Evolutionary conservation across 495 filamentous ascomycete genomes (phyloP).

Genomic region (Aspergillus campestris): DNA sequence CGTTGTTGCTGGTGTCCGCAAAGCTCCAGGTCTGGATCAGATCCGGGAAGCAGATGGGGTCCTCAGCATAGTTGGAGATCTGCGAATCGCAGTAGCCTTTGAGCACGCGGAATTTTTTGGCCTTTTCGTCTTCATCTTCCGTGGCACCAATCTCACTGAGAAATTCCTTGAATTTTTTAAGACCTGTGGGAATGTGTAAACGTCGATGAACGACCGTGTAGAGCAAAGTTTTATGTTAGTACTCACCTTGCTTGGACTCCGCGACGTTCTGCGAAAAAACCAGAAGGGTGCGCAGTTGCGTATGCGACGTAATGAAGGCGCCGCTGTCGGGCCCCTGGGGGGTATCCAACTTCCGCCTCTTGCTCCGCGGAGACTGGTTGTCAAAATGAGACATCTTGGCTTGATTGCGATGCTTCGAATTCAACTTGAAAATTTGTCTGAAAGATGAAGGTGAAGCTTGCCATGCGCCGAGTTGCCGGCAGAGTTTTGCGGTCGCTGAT

Average conservation of each 20-base stretch:
- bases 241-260: slow-evolving; percentile 56
- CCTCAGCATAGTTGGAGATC: slow-evolving; percentile 47
- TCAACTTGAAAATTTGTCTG: neutral
- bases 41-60: slow-evolving; percentile 55
- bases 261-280: slow-evolving; percentile 56
- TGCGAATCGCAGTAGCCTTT: slow-evolving; percentile 65
- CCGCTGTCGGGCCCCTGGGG: slow-evolving; percentile 10
- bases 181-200: slow-evolving; percentile 34
- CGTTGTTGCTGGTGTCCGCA: slow-evolving; percentile 61
- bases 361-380: slow-evolving; percentile 19
- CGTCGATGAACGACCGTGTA: neutral
- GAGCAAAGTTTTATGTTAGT: neutral
- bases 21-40: slow-evolving; percentile 74
- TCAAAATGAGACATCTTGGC: slow-evolving; percentile 19
- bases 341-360: slow-evolving; percentile 37
- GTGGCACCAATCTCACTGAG: slow-evolving; percentile 53
- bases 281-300: slow-evolving; percentile 56
- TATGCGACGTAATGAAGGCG: slow-evolving; percentile 48
- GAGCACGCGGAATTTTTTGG: slow-evolving; percentile 51
- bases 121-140: slow-evolving; percentile 39
- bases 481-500: slow-evolving; percentile 11
- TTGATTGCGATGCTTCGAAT: neutral
- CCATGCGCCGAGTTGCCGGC: neutral
- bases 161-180: slow-evolving; percentile 69
- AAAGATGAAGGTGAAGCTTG: slow-evolving; percentile 2